Conservation (phyloP, 2,329 filamentous ascomycete genomes). For the Fusarium sp. region DNA sequence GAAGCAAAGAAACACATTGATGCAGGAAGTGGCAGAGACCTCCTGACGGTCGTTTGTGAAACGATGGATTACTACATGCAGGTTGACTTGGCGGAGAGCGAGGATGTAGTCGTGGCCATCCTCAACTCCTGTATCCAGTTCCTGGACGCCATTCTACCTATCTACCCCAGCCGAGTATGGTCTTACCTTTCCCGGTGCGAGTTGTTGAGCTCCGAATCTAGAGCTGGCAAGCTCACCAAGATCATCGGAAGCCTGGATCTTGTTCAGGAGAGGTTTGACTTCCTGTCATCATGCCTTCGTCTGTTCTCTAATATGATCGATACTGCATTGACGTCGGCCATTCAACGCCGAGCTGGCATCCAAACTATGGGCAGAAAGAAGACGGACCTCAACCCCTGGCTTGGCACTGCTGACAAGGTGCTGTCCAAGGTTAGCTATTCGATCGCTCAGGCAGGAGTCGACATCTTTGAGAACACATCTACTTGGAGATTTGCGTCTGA, state of each 20-base stretch:
- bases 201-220: constrained; percentile 80
- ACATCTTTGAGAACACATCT: constrained; percentile 85
- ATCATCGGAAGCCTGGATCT: constrained; percentile 88
- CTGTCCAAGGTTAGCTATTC: constrained; percentile 77
- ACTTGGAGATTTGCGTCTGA: constrained; percentile 84
- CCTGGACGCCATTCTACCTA: constrained; percentile 75
- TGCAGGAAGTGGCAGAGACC: constrained; percentile 70
- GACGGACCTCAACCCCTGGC: constrained; percentile 65
- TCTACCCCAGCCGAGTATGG: constrained; percentile 88
- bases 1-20: constrained; percentile 64
- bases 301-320: constrained; percentile 82
- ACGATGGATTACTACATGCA: constrained; percentile 80
- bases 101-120: constrained; percentile 73
- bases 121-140: constrained; percentile 81
- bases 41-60: constrained; percentile 84
- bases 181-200: constrained; percentile 86
- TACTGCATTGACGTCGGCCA: constrained; percentile 76
- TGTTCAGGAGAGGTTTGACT: constrained; percentile 77
- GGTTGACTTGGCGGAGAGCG: constrained; percentile 65
- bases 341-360: constrained; percentile 70
- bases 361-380: constrained; percentile 61
- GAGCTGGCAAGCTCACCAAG: constrained; percentile 78
- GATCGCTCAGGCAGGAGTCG: constrained; percentile 80
- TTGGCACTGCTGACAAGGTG: constrained; percentile 81
- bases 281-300: constrained; percentile 78